These are phyloP conservation scores for Puccinia hordei DNA, from an alignment of 1,284 basidiomycete species.

Conservation along the genomic window DNA sequence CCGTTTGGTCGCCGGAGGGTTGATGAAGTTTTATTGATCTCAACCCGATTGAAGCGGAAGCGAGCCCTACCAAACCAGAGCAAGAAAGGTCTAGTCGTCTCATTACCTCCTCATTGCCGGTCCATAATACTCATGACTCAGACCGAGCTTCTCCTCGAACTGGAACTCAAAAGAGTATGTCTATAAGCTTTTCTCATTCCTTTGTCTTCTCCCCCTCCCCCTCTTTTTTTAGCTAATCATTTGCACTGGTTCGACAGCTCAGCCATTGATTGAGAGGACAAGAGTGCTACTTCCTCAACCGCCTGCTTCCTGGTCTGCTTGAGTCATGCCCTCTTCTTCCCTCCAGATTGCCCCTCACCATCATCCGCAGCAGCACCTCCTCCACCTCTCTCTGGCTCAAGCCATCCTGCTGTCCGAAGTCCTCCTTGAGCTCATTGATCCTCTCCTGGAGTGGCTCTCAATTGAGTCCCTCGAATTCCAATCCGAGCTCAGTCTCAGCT, in stretches of 20 bases:
- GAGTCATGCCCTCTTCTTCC: constrained; percentile 8
- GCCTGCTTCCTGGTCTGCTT: neutral
- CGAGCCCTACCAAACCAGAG: neutral
- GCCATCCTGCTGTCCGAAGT: constrained; percentile 15
- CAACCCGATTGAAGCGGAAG: neutral
- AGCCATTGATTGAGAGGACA: neutral
- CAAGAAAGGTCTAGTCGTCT: neutral
- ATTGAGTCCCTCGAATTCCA: constrained; percentile 8
- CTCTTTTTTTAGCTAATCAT: neutral
- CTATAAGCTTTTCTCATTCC: too few species aligned
- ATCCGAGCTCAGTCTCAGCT: constrained; percentile 3
- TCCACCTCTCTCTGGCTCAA: neutral
- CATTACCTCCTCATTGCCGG: neutral
- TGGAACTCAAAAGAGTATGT: neutral
- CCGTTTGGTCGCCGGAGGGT: neutral
- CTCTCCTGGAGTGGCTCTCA: neutral
- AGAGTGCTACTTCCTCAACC: neutral
- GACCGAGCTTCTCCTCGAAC: neutral
- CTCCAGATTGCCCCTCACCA: neutral
- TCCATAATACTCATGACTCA: constrained; percentile 1
- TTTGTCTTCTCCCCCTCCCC: too few species aligned
- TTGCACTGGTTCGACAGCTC: neutral
- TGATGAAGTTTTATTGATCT: constrained; percentile 2
- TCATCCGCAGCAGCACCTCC: neutral
- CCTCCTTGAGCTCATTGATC: constrained; percentile 6